Conservation (phyloP, 306 rosid species). For the Mimosa pudica region DNA sequence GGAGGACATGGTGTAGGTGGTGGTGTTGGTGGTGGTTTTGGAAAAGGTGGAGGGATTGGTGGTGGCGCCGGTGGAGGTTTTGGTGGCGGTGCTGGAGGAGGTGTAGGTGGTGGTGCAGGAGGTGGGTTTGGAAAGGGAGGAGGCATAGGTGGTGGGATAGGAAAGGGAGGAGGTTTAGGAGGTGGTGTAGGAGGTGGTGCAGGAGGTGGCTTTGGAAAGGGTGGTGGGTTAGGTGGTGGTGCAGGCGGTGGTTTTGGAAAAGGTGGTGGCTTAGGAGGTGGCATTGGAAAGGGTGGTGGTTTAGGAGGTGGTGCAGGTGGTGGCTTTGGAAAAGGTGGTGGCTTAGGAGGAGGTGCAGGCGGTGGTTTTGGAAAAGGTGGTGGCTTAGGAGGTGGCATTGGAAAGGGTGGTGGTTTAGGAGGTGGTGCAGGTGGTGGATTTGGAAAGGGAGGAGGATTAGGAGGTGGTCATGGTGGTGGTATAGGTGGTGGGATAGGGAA, state of each 20-base stretch:
- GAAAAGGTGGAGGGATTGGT: neutral
- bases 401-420: neutral
- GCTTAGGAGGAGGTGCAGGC: neutral
- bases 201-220: neutral
- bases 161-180: neutral
- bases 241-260: neutral
- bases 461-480: neutral
- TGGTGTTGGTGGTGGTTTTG: neutral
- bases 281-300: neutral
- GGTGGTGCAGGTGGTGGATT: neutral
- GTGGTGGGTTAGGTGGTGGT: constrained; percentile 10
- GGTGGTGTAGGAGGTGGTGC: neutral
- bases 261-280: constrained; percentile 19
- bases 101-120: constrained; percentile 7
- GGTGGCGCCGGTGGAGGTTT: constrained; percentile 27
- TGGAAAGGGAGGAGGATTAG: constrained; percentile 10
- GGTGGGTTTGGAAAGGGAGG: neutral
- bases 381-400: constrained; percentile 5
- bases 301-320: neutral
- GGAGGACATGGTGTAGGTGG: neutral
- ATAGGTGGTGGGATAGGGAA: constrained; percentile 1
- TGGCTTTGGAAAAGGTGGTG: constrained; percentile 8
- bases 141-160: constrained; percentile 12
- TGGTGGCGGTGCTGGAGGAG: constrained; percentile 15
- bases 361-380: constrained; percentile 4